A percentile compares a stretch with the other conserved stretches of the same genome.
Conservation (phyloP, 176 grass and related monocot genomes). For the Phoenix roebelenii region DNA sequence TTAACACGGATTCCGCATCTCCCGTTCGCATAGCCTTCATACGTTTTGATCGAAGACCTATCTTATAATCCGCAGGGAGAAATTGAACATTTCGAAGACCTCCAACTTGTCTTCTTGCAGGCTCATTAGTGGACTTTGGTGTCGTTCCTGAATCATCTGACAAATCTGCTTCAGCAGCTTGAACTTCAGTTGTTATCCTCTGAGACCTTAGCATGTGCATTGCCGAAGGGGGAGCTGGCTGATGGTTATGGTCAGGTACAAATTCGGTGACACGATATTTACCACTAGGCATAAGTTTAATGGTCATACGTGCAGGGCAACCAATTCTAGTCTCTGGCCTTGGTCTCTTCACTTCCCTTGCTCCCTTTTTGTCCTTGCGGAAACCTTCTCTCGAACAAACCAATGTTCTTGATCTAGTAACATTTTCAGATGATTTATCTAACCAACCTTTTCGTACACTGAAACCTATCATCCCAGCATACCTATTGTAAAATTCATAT, state of each 20-base stretch:
- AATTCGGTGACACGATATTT: slow-evolving; percentile 33
- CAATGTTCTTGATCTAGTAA: slow-evolving; percentile 30
- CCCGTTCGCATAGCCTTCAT: slow-evolving; percentile 33
- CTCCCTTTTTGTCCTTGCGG: slow-evolving; percentile 35
- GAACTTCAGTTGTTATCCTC: slow-evolving; percentile 29
- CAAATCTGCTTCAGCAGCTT: slow-evolving; percentile 18
- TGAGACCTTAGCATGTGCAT: slow-evolving; percentile 45
- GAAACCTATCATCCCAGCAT: slow-evolving; percentile 35
- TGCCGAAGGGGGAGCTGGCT: slow-evolving; percentile 35
- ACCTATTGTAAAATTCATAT: slow-evolving; percentile 42
- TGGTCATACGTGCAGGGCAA: slow-evolving; percentile 32
- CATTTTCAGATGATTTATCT: slow-evolving; percentile 28
- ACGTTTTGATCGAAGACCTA: slow-evolving; percentile 30
- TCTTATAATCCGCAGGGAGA: slow-evolving; percentile 29
- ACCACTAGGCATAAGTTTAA: slow-evolving; percentile 34
- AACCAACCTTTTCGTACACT: slow-evolving; percentile 39
- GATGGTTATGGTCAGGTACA: slow-evolving; percentile 43
- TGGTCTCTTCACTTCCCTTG: slow-evolving; percentile 28
- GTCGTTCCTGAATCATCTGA: slow-evolving; percentile 29
- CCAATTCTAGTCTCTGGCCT: slow-evolving; percentile 46
- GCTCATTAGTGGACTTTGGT: slow-evolving; percentile 10
- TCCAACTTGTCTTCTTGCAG: slow-evolving; percentile 6
- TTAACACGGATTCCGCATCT: slow-evolving; percentile 38
- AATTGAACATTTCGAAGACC: slow-evolving; percentile 16
- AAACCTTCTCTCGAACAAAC: slow-evolving; percentile 57